phyloP scores from a whole-genome alignment of 139 green algal species.

The Haematococcus lacustris region DNA sequence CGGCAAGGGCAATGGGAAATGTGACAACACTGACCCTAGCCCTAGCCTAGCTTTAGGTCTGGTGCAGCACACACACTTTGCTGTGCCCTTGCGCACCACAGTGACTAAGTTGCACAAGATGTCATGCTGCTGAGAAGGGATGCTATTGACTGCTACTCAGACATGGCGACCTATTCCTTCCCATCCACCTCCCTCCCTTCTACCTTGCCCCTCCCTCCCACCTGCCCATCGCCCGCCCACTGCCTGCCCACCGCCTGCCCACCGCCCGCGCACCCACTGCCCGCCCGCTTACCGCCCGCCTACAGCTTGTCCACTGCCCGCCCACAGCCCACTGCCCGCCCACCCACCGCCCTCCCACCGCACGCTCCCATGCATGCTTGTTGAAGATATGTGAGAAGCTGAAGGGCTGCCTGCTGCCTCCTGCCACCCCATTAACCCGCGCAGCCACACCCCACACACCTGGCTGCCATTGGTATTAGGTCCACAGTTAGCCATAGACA shows the following conservation, averaged over 20 bases:
- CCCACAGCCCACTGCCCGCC: no score
- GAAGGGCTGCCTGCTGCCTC: neutral
- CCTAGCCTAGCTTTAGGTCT: neutral
- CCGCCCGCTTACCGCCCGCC: neutral
- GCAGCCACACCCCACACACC: neutral
- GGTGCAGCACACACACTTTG: neutral
- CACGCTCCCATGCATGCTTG: neutral
- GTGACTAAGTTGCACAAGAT: neutral
- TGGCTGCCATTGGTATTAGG: conserved; percentile 45
- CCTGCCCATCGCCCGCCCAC: no score
- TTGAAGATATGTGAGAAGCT: neutral
- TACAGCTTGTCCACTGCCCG: neutral
- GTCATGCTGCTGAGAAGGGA: no score
- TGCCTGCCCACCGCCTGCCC: no score
- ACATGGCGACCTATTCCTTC: no score
- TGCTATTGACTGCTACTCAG: no score
- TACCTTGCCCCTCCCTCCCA: no score
- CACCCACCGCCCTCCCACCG: neutral
- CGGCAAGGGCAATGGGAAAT: no score
- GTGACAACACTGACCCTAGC: neutral
- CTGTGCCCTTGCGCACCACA: neutral
- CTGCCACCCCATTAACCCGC: neutral
- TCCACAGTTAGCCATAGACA: conserved; percentile 57
- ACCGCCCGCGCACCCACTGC: no score
- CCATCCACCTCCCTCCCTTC: no score